A percentile compares a stretch with the other conserved stretches of the same genome.
phyloP scores from a whole-genome alignment of 2,329 filamentous ascomycete species.

The Epichloe sylvatica region DNA sequence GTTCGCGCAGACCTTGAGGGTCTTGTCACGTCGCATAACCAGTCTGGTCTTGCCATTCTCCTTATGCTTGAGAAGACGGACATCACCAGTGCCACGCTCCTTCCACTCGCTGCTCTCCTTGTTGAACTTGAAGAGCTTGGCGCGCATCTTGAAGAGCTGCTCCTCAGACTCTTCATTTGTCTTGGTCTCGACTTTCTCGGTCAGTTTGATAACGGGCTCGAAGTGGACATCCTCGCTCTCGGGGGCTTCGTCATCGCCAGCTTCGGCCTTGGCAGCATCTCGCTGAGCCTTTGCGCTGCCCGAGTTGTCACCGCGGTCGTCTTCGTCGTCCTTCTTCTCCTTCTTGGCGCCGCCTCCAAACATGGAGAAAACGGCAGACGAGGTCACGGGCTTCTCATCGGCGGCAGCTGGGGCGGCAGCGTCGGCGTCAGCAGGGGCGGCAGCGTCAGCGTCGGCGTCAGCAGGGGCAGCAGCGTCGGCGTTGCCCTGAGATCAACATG shows the following conservation, averaged over 20 bases:
- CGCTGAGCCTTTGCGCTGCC: slow-evolving; percentile 74
- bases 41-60: slow-evolving; percentile 95
- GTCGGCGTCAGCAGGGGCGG: slow-evolving; percentile 9
- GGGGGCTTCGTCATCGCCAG: slow-evolving; percentile 57
- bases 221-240: slow-evolving; percentile 93
- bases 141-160: slow-evolving; percentile 98
- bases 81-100: slow-evolving; percentile 94
- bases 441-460: slow-evolving; percentile 4
- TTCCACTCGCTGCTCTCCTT: slow-evolving; percentile 92
- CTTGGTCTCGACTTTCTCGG: slow-evolving; percentile 92
- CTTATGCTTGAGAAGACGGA: slow-evolving; percentile 94
- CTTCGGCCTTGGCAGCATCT: slow-evolving; percentile 44
- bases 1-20: slow-evolving; percentile 99
- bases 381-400: slow-evolving; percentile 28
- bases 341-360: slow-evolving; percentile 96
- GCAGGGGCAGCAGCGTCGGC: slow-evolving; percentile 8
- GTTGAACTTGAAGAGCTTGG: slow-evolving; percentile 98
- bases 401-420: slow-evolving; percentile 4
- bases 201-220: slow-evolving; percentile 89
- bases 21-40: slow-evolving; percentile 99
- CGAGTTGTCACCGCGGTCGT: slow-evolving; percentile 73
- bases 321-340: slow-evolving; percentile 70
- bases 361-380: slow-evolving; percentile 82
- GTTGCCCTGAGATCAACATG: background rate
- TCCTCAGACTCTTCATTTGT: slow-evolving; percentile 98